Conservation (phyloP, 768 basidiomycete genomes). For the Nidularia pulvinata region DNA sequence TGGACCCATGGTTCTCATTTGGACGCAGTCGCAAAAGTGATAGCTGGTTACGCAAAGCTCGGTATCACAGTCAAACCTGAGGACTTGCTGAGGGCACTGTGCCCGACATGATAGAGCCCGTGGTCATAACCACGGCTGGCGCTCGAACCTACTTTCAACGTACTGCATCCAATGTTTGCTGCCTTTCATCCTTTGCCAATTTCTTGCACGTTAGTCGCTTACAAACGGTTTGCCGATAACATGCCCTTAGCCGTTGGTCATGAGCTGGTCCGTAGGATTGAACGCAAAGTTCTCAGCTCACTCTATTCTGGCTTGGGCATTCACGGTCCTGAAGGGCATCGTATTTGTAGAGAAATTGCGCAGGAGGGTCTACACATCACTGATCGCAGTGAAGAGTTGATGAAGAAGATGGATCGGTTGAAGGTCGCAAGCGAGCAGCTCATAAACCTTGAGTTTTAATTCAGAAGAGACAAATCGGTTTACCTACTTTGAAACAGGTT, state of each 20-base stretch:
- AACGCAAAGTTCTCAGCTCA: constrained; percentile 38
- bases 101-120: constrained; percentile 45
- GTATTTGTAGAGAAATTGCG: constrained; percentile 50
- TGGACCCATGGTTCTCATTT: too few relatives aligned
- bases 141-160: constrained; percentile 74
- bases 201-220: constrained; percentile 39
- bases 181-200: constrained; percentile 2
- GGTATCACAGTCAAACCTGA: constrained; percentile 32
- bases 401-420: constrained; percentile 51
- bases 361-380: constrained; percentile 48
- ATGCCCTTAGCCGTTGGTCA: constrained; percentile 56
- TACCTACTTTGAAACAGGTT: too few relatives aligned
- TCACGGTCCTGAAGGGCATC: constrained; percentile 40
- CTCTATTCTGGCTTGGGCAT: constrained; percentile 51
- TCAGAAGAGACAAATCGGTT: too few relatives aligned
- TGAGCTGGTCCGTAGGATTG: constrained; percentile 53
- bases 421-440: constrained; percentile 42
- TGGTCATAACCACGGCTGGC: constrained; percentile 61
- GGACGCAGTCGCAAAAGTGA: too few relatives aligned
- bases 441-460: too few relatives aligned
- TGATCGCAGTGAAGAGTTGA: constrained; percentile 42
- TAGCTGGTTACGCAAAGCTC: too few relatives aligned
- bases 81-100: constrained; percentile 46
- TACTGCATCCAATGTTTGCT: constrained; percentile 14
- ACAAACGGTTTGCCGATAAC: constrained; percentile 59